Evolutionary conservation across 2,329 filamentous ascomycete species (phyloP).

Genomic region (Nectriaceae sp.): DNA sequence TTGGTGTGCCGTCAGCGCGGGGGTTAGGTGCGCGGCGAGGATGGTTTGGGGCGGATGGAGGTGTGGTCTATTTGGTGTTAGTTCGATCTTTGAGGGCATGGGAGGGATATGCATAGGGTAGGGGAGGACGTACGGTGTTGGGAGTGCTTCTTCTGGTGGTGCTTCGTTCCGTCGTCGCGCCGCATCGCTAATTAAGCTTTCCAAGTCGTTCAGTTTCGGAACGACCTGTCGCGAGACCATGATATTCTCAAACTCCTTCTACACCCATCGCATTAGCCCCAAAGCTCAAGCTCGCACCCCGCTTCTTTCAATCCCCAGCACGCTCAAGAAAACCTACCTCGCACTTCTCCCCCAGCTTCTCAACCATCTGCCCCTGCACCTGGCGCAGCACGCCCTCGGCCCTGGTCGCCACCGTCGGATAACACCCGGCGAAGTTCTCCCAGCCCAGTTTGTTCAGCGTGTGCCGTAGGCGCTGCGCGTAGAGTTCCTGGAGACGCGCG

Average conservation of each 20-base stretch:
- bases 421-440: slow-evolving; percentile 61
- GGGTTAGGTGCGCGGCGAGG: slow-evolving; percentile 56
- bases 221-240: slow-evolving; percentile 54
- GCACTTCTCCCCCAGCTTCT: slow-evolving; percentile 55
- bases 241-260: slow-evolving; percentile 61
- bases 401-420: slow-evolving; percentile 57
- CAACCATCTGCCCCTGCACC: slow-evolving; percentile 61
- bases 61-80: slow-evolving; percentile 54
- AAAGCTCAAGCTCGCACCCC: neutral
- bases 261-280: neutral
- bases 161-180: slow-evolving; percentile 27
- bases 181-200: slow-evolving; percentile 56
- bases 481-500: slow-evolving; percentile 54
- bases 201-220: slow-evolving; percentile 59
- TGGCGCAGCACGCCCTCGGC: slow-evolving; percentile 53
- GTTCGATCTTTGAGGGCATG: neutral
- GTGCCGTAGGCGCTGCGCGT: slow-evolving; percentile 51
- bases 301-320: neutral
- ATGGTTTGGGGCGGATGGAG: slow-evolving; percentile 54
- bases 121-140: slow-evolving; percentile 46
- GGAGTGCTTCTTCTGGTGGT: slow-evolving; percentile 29
- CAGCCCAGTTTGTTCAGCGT: slow-evolving; percentile 58
- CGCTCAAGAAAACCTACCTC: slow-evolving; percentile 36
- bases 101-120: neutral
- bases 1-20: slow-evolving; percentile 54